Base-by-base conservation (phyloP, 116 monocot species). In the Papilionanthe hybrid region DNA sequence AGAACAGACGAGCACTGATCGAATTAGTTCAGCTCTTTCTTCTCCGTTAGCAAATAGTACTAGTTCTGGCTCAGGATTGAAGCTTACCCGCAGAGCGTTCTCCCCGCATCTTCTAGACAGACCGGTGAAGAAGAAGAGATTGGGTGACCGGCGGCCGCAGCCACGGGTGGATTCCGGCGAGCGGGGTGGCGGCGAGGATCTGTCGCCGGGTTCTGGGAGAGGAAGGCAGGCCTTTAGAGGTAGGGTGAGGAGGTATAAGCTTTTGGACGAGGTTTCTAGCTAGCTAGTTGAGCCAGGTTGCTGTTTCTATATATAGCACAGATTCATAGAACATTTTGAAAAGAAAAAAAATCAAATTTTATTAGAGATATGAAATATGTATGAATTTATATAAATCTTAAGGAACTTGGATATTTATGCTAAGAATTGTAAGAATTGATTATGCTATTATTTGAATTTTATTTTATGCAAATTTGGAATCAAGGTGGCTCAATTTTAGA, bases 261-360 rank as follows among this genome's bases (percentile, higher is more conserved):
- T 90, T 55, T 78, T 90, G 55, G 85, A 87, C n/a, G 90, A 90
- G 83, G 87, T 90, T 50, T 84, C 87, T 19, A 81, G 53, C 27
- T 84, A 71, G 23, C 12, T 55, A 8, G 25, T 13, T 76, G 23
- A 20, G 23, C 5, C 23, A 7, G 22, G 60, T n/a, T 22, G 11
- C 13, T 50, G 8, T 60, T 20, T 60, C 22, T 22, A 22, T 5
- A 22, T 60, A 60, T 60, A 22, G 15, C 17, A 50, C 15, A 15
- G 18, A 53, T 53, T 53, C 53, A 53, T 53, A 48, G 48, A 13
- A 48, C 9, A 48, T 48, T 11, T 48, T 48, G 48, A 48, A 48
- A 48, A n/a, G n/a, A n/a, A n/a, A 32, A 32, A 32, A 32, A 32
- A 32, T 3, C 1, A 3, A 32, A 32, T 32, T 32, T 32, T 32